Evolutionary conservation across 768 basidiomycete genomes (phyloP), one percentile per base, ranked within the genome.

Genomic region (Leccinum subgranulosum): DNA sequence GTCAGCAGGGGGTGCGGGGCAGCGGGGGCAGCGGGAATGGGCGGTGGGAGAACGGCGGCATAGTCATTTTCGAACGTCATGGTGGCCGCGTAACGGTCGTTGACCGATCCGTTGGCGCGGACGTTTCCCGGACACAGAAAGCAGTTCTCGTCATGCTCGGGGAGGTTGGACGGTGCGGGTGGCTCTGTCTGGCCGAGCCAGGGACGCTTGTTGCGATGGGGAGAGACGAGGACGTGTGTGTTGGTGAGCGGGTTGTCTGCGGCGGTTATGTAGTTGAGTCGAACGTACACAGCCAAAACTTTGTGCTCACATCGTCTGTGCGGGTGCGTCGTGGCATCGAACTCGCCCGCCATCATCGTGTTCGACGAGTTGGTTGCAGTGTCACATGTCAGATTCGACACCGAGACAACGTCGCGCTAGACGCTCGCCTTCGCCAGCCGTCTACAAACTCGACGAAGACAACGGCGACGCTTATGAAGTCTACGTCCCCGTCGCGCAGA

Each of bases 161-260:
- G 87, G 5, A 89, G 77, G 34, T 75, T 68, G 7, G 74, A 66
- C 1, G 77, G 49, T 56, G 85, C 80, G 0, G 86, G 79, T 1
- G 84, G 70, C 60, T 96, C 94, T 1, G 84, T 84, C 69, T 95
- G 92, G 29, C 94, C 94, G 41, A 86, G 80, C 94, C 94, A 97
- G 14, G 94, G 94, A 19, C 94, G 84, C 66, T 90, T 92, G 8
- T 80, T 92, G 52, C 94, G 88, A 71, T 96, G 94, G 0, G 94
- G 92, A 39, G 92, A 94, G 34, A 94, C 88, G 33, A 95, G 84
- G 54, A 94, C 75, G 67, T 90, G 79, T 64, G 87, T 87, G 57
- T 83, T 81, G 1, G 83, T 85, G 57, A 95, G 80, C 4, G 93
- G 91, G 66, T 95, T 95, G 69, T 83, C 92, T 94, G 66, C 14